Conservation (phyloP, 2,329 filamentous ascomycete species). For the Fusarium coicis region DNA sequence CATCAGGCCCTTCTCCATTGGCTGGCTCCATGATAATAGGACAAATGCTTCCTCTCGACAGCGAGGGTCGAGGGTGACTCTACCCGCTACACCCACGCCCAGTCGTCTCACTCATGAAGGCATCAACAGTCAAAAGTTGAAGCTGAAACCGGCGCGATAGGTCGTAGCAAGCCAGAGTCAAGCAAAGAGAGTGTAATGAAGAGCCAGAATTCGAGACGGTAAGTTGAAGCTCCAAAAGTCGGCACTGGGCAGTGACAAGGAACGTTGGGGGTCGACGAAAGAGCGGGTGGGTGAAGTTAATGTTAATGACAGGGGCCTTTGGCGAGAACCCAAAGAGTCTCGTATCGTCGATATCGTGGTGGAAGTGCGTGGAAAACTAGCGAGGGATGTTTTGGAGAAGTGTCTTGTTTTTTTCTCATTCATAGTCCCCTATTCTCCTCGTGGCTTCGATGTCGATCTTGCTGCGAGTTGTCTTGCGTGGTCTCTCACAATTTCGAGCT, state of each 20-base stretch:
- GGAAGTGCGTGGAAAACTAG: constrained; percentile 9
- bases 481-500: constrained; percentile 46
- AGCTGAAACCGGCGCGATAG: constrained; percentile 14
- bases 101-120: constrained; percentile 45
- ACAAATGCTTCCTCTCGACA: constrained; percentile 42
- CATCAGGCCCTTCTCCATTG: constrained; percentile 71
- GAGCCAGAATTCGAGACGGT: constrained; percentile 4
- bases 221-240: constrained; percentile 21
- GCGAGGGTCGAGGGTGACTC: constrained; percentile 46
- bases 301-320: constrained; percentile 32
- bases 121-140: constrained; percentile 37
- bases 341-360: constrained; percentile 4
- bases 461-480: constrained; percentile 44
- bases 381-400: constrained; percentile 24
- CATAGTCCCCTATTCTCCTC: constrained; percentile 43
- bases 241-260: constrained; percentile 38
- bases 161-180: neutral
- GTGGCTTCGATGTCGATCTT: constrained; percentile 44
- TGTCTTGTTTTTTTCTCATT: constrained; percentile 33
- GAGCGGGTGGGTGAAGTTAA: constrained; percentile 28
- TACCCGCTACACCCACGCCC: constrained; percentile 52
- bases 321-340: constrained; percentile 28
- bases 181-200: neutral
- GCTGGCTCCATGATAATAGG: constrained; percentile 46
- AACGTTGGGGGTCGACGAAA: constrained; percentile 41